Conservation (phyloP, 441 rosid species). For the Bruguiera hainesii region DNA sequence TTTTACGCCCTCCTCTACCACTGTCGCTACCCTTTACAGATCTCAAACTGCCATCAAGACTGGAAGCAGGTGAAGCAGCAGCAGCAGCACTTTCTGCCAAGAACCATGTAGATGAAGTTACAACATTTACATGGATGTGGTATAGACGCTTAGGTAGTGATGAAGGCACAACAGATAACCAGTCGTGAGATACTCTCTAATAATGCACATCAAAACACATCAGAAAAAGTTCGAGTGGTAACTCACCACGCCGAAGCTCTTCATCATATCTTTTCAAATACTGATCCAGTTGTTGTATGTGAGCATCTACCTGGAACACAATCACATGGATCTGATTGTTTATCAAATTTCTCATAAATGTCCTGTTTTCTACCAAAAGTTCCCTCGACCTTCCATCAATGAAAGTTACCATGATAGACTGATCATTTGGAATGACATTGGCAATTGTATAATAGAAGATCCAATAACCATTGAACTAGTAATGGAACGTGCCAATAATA, state of each 20-base stretch:
- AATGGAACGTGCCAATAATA: neutral
- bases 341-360: neutral
- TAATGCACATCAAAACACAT: no score
- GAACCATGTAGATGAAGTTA: constrained; percentile 13
- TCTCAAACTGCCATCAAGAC: constrained; percentile 42
- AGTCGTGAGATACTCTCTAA: neutral
- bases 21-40: constrained; percentile 70
- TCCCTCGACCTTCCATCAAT: neutral
- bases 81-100: constrained; percentile 47
- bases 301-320: constrained; percentile 78
- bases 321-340: neutral
- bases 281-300: constrained; percentile 93
- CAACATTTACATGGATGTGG: neutral
- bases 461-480: neutral
- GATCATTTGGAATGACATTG: neutral
- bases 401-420: neutral
- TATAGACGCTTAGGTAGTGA: neutral
- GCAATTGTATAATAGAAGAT: neutral
- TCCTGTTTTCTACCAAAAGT: neutral
- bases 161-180: neutral
- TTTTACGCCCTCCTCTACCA: constrained; percentile 95
- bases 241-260: constrained; percentile 73
- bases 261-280: constrained; percentile 75
- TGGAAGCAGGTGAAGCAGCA: constrained; percentile 39
- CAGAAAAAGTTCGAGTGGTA: constrained; percentile 6